A percentile compares a stretch with the other conserved stretches of the same genome.
These are phyloP conservation scores for Chytriomyces confervae DNA, from an alignment of 192 early-diverging fungal genomes.

Conservation along the genomic window DNA sequence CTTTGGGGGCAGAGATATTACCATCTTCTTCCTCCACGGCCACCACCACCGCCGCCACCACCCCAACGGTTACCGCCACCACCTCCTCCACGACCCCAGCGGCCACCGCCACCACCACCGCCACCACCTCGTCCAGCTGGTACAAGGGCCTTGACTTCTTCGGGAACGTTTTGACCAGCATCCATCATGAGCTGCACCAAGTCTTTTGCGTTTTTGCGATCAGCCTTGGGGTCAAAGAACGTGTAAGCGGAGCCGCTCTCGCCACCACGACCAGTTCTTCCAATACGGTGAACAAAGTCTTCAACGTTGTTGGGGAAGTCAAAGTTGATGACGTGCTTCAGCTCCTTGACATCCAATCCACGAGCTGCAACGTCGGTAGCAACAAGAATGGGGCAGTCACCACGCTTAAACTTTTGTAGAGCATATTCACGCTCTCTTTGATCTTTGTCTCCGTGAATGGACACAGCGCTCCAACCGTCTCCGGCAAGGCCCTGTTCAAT, in stretches of 20 bases:
- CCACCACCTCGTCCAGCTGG: slow-evolving; percentile 59
- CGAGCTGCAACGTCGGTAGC: slow-evolving; percentile 95
- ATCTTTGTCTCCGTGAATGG: slow-evolving; percentile 89
- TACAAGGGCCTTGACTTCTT: slow-evolving; percentile 65
- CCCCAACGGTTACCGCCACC: slow-evolving; percentile 20
- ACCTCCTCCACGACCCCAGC: slow-evolving; percentile 33
- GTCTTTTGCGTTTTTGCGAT: slow-evolving; percentile 61
- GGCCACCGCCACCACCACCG: slow-evolving; percentile 54
- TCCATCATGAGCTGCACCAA: slow-evolving; percentile 84
- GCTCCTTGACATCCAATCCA: slow-evolving; percentile 68
- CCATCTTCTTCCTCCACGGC: no score
- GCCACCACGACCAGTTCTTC: slow-evolving; percentile 49
- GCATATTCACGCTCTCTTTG: slow-evolving; percentile 81
- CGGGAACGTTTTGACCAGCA: slow-evolving; percentile 86
- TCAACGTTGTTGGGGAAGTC: slow-evolving; percentile 88
- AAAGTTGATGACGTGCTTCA: slow-evolving; percentile 77
- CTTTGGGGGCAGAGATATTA: neutral
- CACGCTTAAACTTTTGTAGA: slow-evolving; percentile 79
- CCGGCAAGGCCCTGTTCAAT: slow-evolving; percentile 74
- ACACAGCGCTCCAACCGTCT: slow-evolving; percentile 66
- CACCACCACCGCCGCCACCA: slow-evolving; percentile 26
- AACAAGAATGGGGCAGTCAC: slow-evolving; percentile 78
- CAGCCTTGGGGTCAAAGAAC: slow-evolving; percentile 43
- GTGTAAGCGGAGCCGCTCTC: slow-evolving; percentile 51
- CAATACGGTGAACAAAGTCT: slow-evolving; percentile 86